phyloP scores from a whole-genome alignment of 2,329 filamentous ascomycete genomes.

The Cercospora sp. region DNA sequence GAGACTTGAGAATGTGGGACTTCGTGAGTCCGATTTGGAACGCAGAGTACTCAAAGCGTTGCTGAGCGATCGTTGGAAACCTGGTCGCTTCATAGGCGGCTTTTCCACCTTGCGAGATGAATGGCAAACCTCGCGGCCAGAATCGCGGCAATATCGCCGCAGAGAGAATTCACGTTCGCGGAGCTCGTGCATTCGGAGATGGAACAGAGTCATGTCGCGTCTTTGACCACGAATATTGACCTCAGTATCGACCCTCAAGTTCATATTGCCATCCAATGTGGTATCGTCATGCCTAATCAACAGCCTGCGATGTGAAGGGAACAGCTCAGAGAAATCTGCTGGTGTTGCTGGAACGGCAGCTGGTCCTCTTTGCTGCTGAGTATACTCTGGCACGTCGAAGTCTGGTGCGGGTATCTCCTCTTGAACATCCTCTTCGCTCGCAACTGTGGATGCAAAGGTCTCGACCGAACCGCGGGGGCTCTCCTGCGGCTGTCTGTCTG shows the following conservation, averaged over 20 bases:
- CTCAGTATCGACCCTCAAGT: conserved; percentile 81
- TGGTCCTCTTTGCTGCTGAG: conserved; percentile 59
- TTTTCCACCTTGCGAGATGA: conserved; percentile 70
- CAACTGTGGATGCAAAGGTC: conserved; percentile 74
- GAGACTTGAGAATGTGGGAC: conserved; percentile 44
- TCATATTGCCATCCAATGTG: conserved; percentile 93
- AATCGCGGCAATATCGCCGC: conserved; percentile 86
- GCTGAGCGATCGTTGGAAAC: conserved; percentile 60
- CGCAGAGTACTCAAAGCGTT: conserved; percentile 59
- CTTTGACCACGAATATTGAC: conserved; percentile 58
- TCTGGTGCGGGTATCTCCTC: conserved; percentile 45
- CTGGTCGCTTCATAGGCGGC: conserved; percentile 50
- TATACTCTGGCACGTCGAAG: conserved; percentile 61
- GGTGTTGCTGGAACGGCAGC: conserved; percentile 67
- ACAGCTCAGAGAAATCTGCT: conserved; percentile 77
- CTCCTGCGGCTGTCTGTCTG: conserved; percentile 26
- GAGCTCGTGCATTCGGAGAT: conserved; percentile 91
- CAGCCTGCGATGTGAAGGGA: conserved; percentile 79
- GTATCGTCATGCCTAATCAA: conserved; percentile 87
- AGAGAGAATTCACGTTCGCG: conserved; percentile 84
- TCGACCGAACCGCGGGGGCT: conserved; percentile 65
- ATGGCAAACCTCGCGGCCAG: conserved; percentile 88
- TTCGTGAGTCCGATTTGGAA: conserved; percentile 55
- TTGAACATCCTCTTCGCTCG: conserved; percentile 59
- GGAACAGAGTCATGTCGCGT: conserved; percentile 74